Evolutionary conservation across 1,139 yeast genomes (phyloP).

Genomic region (Yamadazyma oceani): DNA sequence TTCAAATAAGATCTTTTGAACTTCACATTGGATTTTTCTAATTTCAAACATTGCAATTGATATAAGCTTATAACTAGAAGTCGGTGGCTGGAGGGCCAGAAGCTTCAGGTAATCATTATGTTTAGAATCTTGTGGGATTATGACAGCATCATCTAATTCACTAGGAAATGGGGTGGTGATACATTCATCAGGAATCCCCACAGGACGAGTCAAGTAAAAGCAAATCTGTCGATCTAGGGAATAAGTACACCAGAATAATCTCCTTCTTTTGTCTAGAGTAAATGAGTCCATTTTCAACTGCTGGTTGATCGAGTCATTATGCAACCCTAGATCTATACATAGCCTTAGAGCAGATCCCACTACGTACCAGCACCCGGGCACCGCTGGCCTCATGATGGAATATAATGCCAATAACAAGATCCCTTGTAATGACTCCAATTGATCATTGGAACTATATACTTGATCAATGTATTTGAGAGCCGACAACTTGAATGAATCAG

Average conservation of each 20-base stretch:
- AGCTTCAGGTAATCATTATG: slow-evolving; percentile 22
- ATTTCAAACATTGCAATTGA: slow-evolving; percentile 66
- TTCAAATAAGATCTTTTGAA: slow-evolving; percentile 70
- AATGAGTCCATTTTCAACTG: slow-evolving; percentile 47
- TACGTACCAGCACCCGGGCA: slow-evolving; percentile 92
- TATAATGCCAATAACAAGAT: slow-evolving; percentile 66
- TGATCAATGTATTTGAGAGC: slow-evolving; percentile 64
- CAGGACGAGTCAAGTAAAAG: slow-evolving; percentile 69
- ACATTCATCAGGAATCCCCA: slow-evolving; percentile 72
- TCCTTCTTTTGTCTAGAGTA: slow-evolving; percentile 65
- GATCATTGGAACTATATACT: slow-evolving; percentile 57
- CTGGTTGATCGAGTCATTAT: slow-evolving; percentile 48
- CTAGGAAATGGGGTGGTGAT: slow-evolving; percentile 68
- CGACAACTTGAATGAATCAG: slow-evolving; percentile 71
- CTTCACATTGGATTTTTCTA: slow-evolving; percentile 74
- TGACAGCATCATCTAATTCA: slow-evolving; percentile 68
- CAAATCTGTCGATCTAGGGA: slow-evolving; percentile 79
- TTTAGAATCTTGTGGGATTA: slow-evolving; percentile 33
- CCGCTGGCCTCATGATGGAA: slow-evolving; percentile 72
- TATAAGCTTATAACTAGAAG: slow-evolving; percentile 65
- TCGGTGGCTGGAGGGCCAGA: slow-evolving; percentile 20
- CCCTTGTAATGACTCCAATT: slow-evolving; percentile 73
- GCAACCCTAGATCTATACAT: slow-evolving; percentile 82
- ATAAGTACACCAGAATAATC: slow-evolving; percentile 89
- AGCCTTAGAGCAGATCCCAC: slow-evolving; percentile 77